Evolutionary conservation across 2,329 filamentous ascomycete genomes (phyloP), one percentile per base, ranked within the genome.

Genomic region (Colletotrichum melonis): DNA sequence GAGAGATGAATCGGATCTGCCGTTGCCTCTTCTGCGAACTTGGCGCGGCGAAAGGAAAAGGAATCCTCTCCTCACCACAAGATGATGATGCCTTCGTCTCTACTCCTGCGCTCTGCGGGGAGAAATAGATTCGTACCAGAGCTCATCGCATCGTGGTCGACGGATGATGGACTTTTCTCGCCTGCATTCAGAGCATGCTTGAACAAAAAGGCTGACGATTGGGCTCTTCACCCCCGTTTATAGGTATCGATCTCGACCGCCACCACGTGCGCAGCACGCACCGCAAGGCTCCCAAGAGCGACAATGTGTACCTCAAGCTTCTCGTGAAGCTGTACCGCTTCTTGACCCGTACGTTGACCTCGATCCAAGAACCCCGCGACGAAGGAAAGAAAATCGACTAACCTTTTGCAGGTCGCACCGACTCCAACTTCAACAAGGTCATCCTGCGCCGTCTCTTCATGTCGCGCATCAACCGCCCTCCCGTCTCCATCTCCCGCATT

Each of bases 321-420:
- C 90, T 98, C 85, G 95, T 98, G 87, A 98, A 98, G 93, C 93
- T 98, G 69, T 98, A 98, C 91, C 94, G 94, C 90, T 98, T 98
- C 92, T 89, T 98, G 86, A 92, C 95, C 83, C 94, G 95, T 97
- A 94, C 88, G 93, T 92, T 76, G 11, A 24, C 16, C 60, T 28
- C 56, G 42, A 49, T 56, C 3, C 7, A 14, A 14, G 8, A 26
- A 26, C 30, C 38, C 28, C 11, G 9, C 6, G 11, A 32, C 4
- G n/a, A 19, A 9, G 3, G 30, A 32, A 42, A 3, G 30, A 56
- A 30, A 7, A 35, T 8, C 42, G 24, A 28, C 62, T 66, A 56
- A 72, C 62, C 14, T 1, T 9, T 32, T 3, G 35, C 81, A 97
- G 94, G 95, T 88, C 95, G 97, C 84, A 99, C 97, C 85, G 97